Percentiles rank a stretch among this genome's conserved stretches.
Conservation (phyloP, 257 asterid genomes). For the Solanum corneliomulleri region DNA sequence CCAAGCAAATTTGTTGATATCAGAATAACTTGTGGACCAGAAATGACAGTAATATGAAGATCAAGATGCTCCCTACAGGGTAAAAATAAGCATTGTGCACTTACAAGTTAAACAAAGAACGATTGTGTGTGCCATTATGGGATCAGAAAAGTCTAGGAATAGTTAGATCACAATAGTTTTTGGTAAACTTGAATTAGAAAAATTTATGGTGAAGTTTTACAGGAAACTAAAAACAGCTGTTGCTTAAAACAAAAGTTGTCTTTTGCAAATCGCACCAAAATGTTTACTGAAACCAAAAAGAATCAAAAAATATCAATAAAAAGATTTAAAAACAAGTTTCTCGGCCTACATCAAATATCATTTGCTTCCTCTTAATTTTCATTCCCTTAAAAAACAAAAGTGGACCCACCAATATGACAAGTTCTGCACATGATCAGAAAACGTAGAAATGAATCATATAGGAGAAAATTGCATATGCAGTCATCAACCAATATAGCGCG, state of each 20-base stretch:
- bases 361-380: background rate
- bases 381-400: background rate
- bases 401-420: background rate
- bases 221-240: background rate
- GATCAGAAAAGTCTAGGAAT: background rate
- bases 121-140: background rate
- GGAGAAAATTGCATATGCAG: background rate
- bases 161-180: background rate
- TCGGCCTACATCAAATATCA: background rate
- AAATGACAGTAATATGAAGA: background rate
- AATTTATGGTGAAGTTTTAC: background rate
- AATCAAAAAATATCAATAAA: background rate
- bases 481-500: too few species aligned
- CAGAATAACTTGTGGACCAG: background rate
- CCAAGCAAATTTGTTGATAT: background rate
- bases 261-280: background rate
- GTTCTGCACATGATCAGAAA: background rate
- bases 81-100: background rate
- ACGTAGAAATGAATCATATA: background rate
- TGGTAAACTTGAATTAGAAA: background rate
- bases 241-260: background rate
- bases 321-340: background rate
- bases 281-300: background rate
- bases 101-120: background rate
- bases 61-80: background rate